Evolutionary conservation across 352 stramenopile species (phyloP).

Genomic region (Globisporangium spiculum): DNA sequence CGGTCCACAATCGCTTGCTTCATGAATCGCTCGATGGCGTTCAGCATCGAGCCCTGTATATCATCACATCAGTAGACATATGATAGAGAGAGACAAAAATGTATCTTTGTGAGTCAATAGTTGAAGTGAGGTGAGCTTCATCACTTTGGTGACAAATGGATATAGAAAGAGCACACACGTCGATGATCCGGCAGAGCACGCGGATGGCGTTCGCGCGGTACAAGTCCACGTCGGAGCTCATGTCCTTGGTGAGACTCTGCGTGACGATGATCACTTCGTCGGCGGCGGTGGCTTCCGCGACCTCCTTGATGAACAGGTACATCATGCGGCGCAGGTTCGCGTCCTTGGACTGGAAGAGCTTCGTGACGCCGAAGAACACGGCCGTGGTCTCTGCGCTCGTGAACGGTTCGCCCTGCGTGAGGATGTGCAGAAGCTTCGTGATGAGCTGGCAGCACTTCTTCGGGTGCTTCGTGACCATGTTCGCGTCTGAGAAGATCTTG

Average conservation of each 20-base stretch:
- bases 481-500: conserved; percentile 98
- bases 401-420: conserved; percentile 97
- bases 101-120: neutral
- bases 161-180: conserved; percentile 42
- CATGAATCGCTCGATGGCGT: conserved; percentile 95
- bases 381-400: conserved; percentile 94
- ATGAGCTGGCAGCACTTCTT: conserved; percentile 99
- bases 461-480: conserved; percentile 95
- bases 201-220: conserved; percentile 99
- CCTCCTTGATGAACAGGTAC: conserved; percentile 99
- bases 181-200: conserved; percentile 95
- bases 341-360: conserved; percentile 99
- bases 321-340: conserved; percentile 97
- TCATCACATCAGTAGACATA: neutral
- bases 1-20: conserved; percentile 99
- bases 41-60: conserved; percentile 75
- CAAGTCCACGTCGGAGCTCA: conserved; percentile 97
- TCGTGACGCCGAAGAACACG: conserved; percentile 99
- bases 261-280: conserved; percentile 99
- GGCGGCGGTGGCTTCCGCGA: conserved; percentile 89
- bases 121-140: neutral
- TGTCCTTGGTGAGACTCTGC: conserved; percentile 99
- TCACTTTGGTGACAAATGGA: neutral
- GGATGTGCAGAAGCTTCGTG: conserved; percentile 98
- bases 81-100: neutral